phyloP scores from a whole-genome alignment of 306 rosid genomes.

The Vigna unguiculata region DNA sequence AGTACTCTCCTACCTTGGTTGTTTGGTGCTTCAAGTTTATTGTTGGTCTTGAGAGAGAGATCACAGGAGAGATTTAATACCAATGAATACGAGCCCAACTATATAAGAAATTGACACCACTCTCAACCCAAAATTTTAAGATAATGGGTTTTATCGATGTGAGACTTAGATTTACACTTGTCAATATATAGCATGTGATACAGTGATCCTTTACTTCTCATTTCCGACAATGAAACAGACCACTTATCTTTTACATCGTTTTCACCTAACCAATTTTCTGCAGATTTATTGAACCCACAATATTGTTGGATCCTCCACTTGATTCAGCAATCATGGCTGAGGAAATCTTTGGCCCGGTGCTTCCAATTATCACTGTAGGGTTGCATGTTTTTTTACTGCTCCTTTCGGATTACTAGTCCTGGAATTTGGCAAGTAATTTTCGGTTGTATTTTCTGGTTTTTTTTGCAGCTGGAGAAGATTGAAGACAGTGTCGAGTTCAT shows the following conservation, averaged over 20 bases:
- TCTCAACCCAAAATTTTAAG: too few species aligned
- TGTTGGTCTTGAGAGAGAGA: too few species aligned
- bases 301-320: conserved; percentile 75
- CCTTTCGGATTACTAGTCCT: neutral
- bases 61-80: too few species aligned
- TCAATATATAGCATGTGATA: neutral
- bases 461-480: conserved; percentile 69
- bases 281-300: conserved; percentile 83
- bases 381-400: neutral
- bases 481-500: conserved; percentile 74
- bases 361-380: conserved; percentile 72
- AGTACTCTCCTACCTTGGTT: neutral
- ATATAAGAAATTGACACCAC: too few species aligned
- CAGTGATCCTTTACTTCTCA: neutral
- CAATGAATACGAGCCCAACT: too few species aligned
- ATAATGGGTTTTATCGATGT: too few species aligned
- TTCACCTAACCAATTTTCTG: conserved; percentile 3
- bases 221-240: neutral
- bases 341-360: conserved; percentile 83
- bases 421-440: neutral
- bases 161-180: too few species aligned
- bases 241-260: neutral
- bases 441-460: conserved; percentile 11
- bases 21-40: neutral
- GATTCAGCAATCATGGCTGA: conserved; percentile 70